A percentile compares a stretch with the other conserved stretches of the same genome.
Evolutionary conservation across 495 filamentous ascomycete species (phyloP).

Genomic region (Rhypophila decipiens): DNA sequence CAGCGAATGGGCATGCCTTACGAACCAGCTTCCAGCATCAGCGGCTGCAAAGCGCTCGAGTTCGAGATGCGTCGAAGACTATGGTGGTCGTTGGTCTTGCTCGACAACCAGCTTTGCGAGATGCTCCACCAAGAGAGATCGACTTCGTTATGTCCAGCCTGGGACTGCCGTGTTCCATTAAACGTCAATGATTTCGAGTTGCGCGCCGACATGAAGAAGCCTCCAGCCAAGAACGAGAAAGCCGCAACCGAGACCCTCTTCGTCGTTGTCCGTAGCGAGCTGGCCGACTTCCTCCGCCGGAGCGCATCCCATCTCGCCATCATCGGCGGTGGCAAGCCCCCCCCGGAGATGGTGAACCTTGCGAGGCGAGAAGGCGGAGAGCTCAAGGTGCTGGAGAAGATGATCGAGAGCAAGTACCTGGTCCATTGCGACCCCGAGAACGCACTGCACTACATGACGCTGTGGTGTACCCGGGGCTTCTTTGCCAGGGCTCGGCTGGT

Average conservation of each 20-base stretch:
- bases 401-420: not conserved
- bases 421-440: not conserved
- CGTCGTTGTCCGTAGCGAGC: constrained; percentile 40
- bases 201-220: constrained; percentile 41
- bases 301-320: constrained; percentile 34
- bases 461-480: not conserved
- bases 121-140: constrained; percentile 31
- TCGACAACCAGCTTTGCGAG: constrained; percentile 48
- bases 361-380: not conserved
- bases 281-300: constrained; percentile 44
- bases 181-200: constrained; percentile 55
- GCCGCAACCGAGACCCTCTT: constrained; percentile 49
- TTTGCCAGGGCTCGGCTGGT: not conserved
- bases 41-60: constrained; percentile 36
- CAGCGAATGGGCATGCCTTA: constrained; percentile 48
- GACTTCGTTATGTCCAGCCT: constrained; percentile 42
- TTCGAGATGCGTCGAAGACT: constrained; percentile 53
- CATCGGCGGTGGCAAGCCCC: too few relatives aligned
- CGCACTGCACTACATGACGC: not conserved
- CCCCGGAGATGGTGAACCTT: not conserved
- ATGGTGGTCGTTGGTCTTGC: constrained; percentile 52
- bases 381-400: not conserved
- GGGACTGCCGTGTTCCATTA: constrained; percentile 49
- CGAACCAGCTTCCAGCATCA: constrained; percentile 32
- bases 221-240: constrained; percentile 28